Evolutionary conservation across 225 moss, liverwort and hornwort genomes (phyloP), one percentile per base, ranked within the genome.

Genomic region (Lunularia cruciata): DNA sequence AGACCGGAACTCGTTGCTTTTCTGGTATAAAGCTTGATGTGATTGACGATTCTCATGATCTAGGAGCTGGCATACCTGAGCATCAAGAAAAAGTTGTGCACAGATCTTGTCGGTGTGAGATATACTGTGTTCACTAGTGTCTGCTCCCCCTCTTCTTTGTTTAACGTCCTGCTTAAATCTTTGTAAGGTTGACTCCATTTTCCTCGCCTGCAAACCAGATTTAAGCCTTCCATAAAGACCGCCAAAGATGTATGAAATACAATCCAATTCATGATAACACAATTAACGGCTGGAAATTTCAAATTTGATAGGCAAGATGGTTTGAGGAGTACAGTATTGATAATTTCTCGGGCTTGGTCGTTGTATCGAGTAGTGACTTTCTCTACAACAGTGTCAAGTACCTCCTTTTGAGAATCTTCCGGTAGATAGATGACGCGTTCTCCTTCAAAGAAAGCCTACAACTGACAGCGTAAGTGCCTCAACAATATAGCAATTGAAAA

Each of bases 21-120:
- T n/a, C n/a, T n/a, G n/a, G n/a, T n/a, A n/a, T n/a, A n/a, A n/a
- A n/a, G n/a, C n/a, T n/a, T n/a, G n/a, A n/a, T n/a, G n/a, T n/a
- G n/a, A n/a, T n/a, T n/a, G n/a, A n/a, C n/a, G n/a, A n/a, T n/a
- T n/a, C n/a, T n/a, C n/a, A n/a, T n/a, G n/a, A n/a, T n/a, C n/a
- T n/a, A n/a, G n/a, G n/a, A n/a, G n/a, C n/a, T n/a, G n/a, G n/a
- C n/a, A 47, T 79, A 86, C 92, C 92, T 89, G 92, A 40, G 89
- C 90, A 65, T 94, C 93, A 19, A 94, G 83, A 68, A 90, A 94
- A 45, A 94, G 84, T 54, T 94, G 93, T 10, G 93, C 88, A 80
- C 93, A 90, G 25, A 94, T 94, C 62, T 94, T 94, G 49, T 94
- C 93, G 35, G 88, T 90, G 71, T 90, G 88, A 48, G 93, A 94